Base-by-base conservation (phyloP, 352 stramenopile genomes). In the Globisporangium cystogenes region DNA sequence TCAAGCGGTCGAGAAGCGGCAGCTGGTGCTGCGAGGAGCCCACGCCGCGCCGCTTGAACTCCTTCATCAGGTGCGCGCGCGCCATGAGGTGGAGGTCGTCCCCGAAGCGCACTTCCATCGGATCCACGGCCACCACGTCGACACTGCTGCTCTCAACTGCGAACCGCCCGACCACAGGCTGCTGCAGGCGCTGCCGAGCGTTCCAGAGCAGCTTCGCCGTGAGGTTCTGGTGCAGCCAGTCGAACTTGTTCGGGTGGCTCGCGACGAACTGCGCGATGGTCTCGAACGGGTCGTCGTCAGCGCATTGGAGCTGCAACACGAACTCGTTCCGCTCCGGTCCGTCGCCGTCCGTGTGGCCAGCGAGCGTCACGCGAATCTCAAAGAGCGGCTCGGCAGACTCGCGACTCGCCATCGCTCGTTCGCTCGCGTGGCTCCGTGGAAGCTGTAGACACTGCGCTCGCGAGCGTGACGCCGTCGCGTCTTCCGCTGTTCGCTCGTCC, bases 81-180 rank as follows among this genome's bases (percentile, higher is more conserved):
- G 62, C 51, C 8, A 74, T 52, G 41, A 69, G 72, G 29, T 72
- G 41, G 0, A 82, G 53, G 23, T 82, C 72, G 37, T 83, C 72
- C 10, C 70, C 74, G 15, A 61, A 21, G 2, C 68, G 59, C 12
- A 83, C 55, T 29, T 77, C 63, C 5, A 82, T 51, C 1, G 24
- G 27, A 16, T 51, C 36, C 14, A 35, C 39, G 1, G 16, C 21
- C 18, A 50, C 14, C 6, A 12, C n/a, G 8, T 15, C 37, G 40
- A 8, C 35, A 18, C 18, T 0, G 21, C 16, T 1, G 6, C 8
- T 1, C 2, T 46, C 42, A 5, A 70, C 12, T 4, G 29, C 3
- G 10, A 68, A 68, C 1, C 36, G n/a, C 7, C 48, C 52, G 1
- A 76, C 35, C 8, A 71, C 26, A 14, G 47, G 42, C 2, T 59